phyloP scores from a whole-genome alignment of 495 filamentous ascomycete species.

The Zalerion maritima region DNA sequence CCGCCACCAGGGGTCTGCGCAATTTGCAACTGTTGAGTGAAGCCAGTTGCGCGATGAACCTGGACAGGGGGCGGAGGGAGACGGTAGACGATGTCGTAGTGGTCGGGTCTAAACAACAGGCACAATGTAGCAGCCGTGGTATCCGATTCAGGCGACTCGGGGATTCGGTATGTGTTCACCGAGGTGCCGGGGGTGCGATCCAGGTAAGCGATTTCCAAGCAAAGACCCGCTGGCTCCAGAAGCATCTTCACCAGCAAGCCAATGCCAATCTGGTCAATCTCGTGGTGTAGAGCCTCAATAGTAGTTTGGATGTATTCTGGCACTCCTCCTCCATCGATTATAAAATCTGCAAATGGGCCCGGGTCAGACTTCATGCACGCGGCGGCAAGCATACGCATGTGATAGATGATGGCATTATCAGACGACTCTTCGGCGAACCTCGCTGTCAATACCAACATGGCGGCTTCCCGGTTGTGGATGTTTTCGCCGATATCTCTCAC shows the following conservation, averaged over 20 bases:
- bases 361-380: conserved; percentile 71
- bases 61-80: conserved; percentile 40
- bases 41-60: conserved; percentile 31
- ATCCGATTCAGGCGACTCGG: conserved; percentile 37
- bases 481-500: conserved; percentile 43
- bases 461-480: conserved; percentile 39
- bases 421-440: conserved; percentile 57
- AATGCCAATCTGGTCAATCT: conserved; percentile 83
- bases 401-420: conserved; percentile 58
- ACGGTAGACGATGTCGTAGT: conserved; percentile 91
- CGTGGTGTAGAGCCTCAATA: conserved; percentile 60
- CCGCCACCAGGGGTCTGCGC: conserved; percentile 22
- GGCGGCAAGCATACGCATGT: conserved; percentile 61
- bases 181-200: conserved; percentile 71
- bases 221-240: conserved; percentile 63
- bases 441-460: conserved; percentile 44
- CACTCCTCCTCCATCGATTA: conserved; percentile 39
- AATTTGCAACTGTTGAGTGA: conserved; percentile 25
- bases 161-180: conserved; percentile 64
- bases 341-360: conserved; percentile 54
- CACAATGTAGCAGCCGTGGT: conserved; percentile 29
- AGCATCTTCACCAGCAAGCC: conserved; percentile 64
- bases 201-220: conserved; percentile 78
- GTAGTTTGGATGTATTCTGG: conserved; percentile 53
- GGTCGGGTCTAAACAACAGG: conserved; percentile 51